Base-by-base conservation (phyloP, 768 basidiomycete species). In the Boletus rubropictus region DNA sequence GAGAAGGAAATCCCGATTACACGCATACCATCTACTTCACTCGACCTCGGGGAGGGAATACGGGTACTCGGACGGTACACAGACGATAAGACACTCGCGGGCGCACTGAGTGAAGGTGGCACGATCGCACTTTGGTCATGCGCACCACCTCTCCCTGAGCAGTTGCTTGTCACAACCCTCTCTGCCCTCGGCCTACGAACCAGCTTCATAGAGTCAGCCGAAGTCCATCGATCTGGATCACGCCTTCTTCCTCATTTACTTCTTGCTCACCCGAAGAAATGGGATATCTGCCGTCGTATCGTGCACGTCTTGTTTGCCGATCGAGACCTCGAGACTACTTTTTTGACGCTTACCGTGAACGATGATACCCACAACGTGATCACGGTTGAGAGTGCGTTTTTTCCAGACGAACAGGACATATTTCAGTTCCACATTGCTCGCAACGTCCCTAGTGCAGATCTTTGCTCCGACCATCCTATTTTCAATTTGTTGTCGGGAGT, bases 361-460 rank as follows among this genome's bases (percentile, higher is more conserved):
- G 31, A 72, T 72, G 46, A 69, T 70, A 60, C 12, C 78, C 17
- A 57, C 76, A 32, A 57, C 69, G 10, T 8, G 24, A 14, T 28
- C 29, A 32, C 42, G 2, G n/a, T 17, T 9, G 38, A 56, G 43
- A 49, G 44, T 32, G 63, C 58, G 32, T 46, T 72, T 0, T 73
- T 89, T 54, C 65, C 77, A 50, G 91, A 90, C 56, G 68, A 69
- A 2, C 82, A 82, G 44, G 89, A 97, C 60, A 79, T 75, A 2
- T 88, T 91, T 62, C 66, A 67, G 24, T 81, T 90, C 52, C 75
- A 81, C 47, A 55, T 67, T 9, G 51, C 63, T 17, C 65, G 15
- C 64, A 65, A 25, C 54, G 51, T 38, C 45, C 59, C 12, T 48
- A 74, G 9, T 40, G 31, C 29, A 76, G 5, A 42, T 54, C 42